Evolutionary conservation across 1,139 yeast species (phyloP).

Genomic region (Scheffersomyces illinoinensis): DNA sequence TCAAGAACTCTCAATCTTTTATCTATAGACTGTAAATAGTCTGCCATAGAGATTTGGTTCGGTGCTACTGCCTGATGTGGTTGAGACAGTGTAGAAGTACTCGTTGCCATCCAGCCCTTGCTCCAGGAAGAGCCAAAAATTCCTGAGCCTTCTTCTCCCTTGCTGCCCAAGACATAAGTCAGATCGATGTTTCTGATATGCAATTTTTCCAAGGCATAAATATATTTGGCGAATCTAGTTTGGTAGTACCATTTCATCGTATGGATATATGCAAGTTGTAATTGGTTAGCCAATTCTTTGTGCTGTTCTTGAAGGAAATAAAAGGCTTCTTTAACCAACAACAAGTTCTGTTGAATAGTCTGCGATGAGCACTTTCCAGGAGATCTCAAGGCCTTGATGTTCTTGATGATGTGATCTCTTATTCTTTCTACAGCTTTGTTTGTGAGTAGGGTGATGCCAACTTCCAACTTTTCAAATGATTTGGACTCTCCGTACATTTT

Average conservation of each 20-base stretch:
- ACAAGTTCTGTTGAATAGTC: conserved; percentile 65
- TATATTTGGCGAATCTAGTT: conserved; percentile 75
- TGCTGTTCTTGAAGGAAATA: conserved; percentile 57
- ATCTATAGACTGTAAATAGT: conserved; percentile 57
- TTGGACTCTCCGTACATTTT: conserved; percentile 28
- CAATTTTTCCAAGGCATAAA: conserved; percentile 70
- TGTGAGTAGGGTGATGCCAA: conserved; percentile 43
- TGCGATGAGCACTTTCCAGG: conserved; percentile 56
- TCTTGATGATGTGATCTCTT: conserved; percentile 63
- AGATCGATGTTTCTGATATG: conserved; percentile 54
- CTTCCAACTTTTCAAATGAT: conserved; percentile 36
- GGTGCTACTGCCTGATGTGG: conserved; percentile 4
- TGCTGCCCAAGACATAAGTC: conserved; percentile 50
- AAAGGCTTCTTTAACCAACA: conserved; percentile 61
- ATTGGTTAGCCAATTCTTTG: conserved; percentile 69
- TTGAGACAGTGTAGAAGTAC: conserved; percentile 4
- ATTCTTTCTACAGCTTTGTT: conserved; percentile 69
- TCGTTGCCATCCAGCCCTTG: conserved; percentile 26
- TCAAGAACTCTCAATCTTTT: conserved; percentile 54
- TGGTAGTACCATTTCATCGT: conserved; percentile 94
- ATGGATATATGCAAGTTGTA: conserved; percentile 75
- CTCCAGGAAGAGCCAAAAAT: conserved; percentile 26
- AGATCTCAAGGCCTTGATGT: conserved; percentile 64
- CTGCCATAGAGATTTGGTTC: conserved; percentile 30
- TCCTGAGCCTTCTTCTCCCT: conserved; percentile 25